Evolutionary conservation across 2,329 filamentous ascomycete species (phyloP).

Genomic region (Ceratocystis variospora): DNA sequence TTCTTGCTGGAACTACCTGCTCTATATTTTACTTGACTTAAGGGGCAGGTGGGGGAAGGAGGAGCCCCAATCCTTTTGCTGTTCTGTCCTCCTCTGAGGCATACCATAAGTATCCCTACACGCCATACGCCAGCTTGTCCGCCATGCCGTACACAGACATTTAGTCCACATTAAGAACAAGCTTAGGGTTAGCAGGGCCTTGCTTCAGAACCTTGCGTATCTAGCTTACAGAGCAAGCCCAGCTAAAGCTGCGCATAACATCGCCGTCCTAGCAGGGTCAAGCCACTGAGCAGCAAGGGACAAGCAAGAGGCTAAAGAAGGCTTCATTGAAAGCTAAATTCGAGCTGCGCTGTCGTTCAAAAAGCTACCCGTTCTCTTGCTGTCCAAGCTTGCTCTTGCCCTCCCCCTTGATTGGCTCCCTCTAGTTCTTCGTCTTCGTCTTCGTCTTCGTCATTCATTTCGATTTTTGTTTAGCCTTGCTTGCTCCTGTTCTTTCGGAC

Average conservation of each 20-base stretch:
- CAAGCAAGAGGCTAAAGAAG: not conserved
- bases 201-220: constrained; percentile 1
- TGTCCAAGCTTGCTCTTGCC: not conserved
- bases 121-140: too few species aligned
- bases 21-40: constrained; percentile 4
- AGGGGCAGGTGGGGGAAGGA: constrained; percentile 2
- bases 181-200: not conserved
- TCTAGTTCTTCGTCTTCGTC: not conserved
- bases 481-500: too few species aligned
- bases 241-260: not conserved
- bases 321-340: not conserved
- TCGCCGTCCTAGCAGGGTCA: not conserved
- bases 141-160: too few species aligned
- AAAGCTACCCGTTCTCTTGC: not conserved
- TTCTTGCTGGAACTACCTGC: not conserved
- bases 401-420: not conserved
- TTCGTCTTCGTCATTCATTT: too few species aligned
- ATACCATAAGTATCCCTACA: not conserved
- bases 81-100: not conserved
- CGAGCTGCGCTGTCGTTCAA: not conserved
- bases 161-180: too few species aligned
- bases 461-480: too few species aligned
- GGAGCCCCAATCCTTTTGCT: not conserved
- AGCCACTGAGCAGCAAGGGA: not conserved
- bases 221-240: not conserved